A percentile compares a stretch with the other conserved stretches of the same genome.
phyloP scores from a whole-genome alignment of 1,284 basidiomycete species.

The Caloboletus firmus region DNA sequence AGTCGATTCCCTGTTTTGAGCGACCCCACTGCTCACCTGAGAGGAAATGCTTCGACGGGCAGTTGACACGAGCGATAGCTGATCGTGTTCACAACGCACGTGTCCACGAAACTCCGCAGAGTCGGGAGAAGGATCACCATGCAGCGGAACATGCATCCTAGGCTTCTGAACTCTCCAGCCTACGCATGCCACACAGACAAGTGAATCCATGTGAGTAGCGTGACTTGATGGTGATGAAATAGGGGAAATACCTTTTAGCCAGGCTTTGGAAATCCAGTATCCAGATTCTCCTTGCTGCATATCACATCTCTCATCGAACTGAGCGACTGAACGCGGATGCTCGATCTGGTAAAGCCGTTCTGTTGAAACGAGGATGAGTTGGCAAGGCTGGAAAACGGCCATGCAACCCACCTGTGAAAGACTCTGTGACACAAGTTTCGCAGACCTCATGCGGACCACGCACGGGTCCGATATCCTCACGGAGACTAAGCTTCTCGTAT shows the following conservation, averaged over 20 bases:
- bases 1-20: constrained; percentile 9
- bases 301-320: constrained; percentile 54
- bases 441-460: constrained; percentile 58
- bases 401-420: constrained; percentile 55
- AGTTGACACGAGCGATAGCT: constrained; percentile 52
- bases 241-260: constrained; percentile 62
- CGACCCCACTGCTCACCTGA: constrained; percentile 42
- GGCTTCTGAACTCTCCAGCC: constrained; percentile 73
- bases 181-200: constrained; percentile 30
- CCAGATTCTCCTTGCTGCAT: constrained; percentile 45
- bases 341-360: constrained; percentile 66
- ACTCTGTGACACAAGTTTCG: constrained; percentile 51
- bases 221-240: constrained; percentile 10
- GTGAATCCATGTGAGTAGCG: constrained; percentile 15
- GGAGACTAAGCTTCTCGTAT: constrained; percentile 44
- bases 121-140: constrained; percentile 66
- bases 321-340: constrained; percentile 59
- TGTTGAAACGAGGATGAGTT: constrained; percentile 32
- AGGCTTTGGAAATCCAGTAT: constrained; percentile 74
- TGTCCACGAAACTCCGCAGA: constrained; percentile 52
- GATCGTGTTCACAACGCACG: constrained; percentile 69
- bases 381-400: not conserved
- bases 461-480: constrained; percentile 49
- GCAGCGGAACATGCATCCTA: constrained; percentile 62
- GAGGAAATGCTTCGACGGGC: constrained; percentile 60